Evolutionary conservation across 106 monocot species (phyloP), one percentile per base, ranked within the genome.

Genomic region (Dendrobium officinale): DNA sequence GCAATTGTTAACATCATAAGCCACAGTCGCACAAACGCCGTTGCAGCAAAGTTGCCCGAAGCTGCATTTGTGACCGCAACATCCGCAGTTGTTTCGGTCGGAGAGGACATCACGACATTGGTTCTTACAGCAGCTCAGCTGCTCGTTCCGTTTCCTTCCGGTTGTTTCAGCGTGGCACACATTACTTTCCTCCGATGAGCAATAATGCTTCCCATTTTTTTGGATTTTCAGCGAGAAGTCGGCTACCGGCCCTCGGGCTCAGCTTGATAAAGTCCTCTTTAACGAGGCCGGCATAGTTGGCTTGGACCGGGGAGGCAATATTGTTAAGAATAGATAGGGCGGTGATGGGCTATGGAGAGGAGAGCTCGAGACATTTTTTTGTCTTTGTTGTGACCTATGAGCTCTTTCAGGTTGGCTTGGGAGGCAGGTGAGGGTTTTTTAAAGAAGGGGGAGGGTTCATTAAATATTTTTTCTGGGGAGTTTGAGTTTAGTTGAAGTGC

Each of bases 31-130:
- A 85, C 93, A 93, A 0, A 18, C n/a, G 13, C 89, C 84, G 17
- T 72, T 64, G 82, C 93, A 93, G 82, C 93, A 93, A 29, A 93
- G 83, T 80, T 87, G 82, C 44, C 93, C 93, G 82, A 89, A 93
- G 26, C 78, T 42, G 79, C 93, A 93, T 58, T 44, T 75, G 48
- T 26, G 67, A 18, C 89, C 86, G 81, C 93, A 93, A 4, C 19
- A 29, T 4, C 93, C 91, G 82, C 93, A 91, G 82, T 93, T 85
- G 85, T 80, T 87, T 8, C 84, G 78, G 45, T 90, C 90, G 37
- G 75, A 37, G 31, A 85, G 84, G 56, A 88, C 67, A 51, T 87
- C 75, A 4, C 75, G 76, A 77, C 92, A 92, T 37, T 67, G 75
- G 42, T 59, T 85, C 67, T 81, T 82, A 72, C 92, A 88, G 79